Base-by-base conservation (phyloP, 2,329 filamentous ascomycete species). In the Annulohypoxylon truncatum region DNA sequence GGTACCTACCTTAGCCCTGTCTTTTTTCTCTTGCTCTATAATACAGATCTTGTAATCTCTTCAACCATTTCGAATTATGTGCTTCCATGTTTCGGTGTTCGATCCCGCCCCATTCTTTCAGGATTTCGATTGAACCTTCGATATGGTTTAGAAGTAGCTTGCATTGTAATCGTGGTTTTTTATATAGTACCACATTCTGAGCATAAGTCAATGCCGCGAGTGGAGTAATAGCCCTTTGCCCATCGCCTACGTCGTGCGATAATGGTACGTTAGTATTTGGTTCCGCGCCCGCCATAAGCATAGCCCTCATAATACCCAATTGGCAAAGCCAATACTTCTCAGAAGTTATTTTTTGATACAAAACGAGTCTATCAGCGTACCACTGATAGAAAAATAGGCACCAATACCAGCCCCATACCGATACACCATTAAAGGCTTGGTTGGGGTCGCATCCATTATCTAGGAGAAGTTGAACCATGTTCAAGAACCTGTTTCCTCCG, bases 341-440 rank as follows among this genome's bases (percentile, higher is more conserved):
- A n/a, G n/a, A n/a, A n/a, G n/a, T n/a, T n/a, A n/a, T n/a, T n/a
- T n/a, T n/a, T n/a, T n/a, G n/a, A n/a, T n/a, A n/a, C n/a, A n/a
- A n/a, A 13, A 2, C 13, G 10, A 2, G 7, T 29, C 7, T 28
- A 28, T 28, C 26, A 15, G 2, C 9, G 26, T 22, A 40, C n/a
- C n/a, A 15, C 28, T 4, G 13, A n/a, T 44, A 9, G 22, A 24
- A 33, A 3, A 53, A 20, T 22, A 22, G 26, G 8, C 31, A 5
- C 31, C 66, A 51, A 24, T 44, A 66, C 61, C 60, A 65, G 38
- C 52, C 53, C 66, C 66, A 71, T n/a, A 67, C 2, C 29, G 63
- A 44, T 1, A 38, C 46, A 5, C 47, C 61, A 2, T 42, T 47
- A 54, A 61, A 64, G 10, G 42, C 13, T 13, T 61, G 33, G 12